Base-by-base conservation (phyloP, 2,329 filamentous ascomycete genomes). In the Trichoderma atroviride region DNA sequence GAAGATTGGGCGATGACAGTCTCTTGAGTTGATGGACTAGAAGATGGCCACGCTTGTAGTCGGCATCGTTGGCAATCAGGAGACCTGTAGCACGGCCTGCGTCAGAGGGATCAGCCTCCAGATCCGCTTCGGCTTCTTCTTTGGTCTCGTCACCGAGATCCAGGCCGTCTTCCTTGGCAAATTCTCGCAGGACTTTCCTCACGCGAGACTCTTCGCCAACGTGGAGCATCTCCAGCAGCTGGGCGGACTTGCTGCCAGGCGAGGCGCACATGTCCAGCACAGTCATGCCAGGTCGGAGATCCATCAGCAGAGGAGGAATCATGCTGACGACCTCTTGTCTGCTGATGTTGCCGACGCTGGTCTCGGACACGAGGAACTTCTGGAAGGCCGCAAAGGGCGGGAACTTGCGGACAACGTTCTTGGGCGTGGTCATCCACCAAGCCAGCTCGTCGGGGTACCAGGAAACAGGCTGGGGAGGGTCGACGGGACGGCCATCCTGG, bases 251-350 rank as follows among this genome's bases (percentile, higher is more conserved):
- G 84, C 95, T 98, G 70, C 96, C 96, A 1, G 96, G 96, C 0
- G 96, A 96, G 70, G 96, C 96, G 81, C 96, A 99, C 84, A 99
- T 90, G 80, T 99, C 96, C 74, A 99, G 83, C 11, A 97, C 94
- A 1, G 91, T 92, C 91, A 97, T 97, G 65, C 94, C 93, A 5
- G 96, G 94, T 74, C 89, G 89, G 62, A 98, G 86, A 76, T 98
- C 94, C 85, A 99, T 92, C 75, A 98, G 85, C 74, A 98, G 87
- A 31, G 96, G 96, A 31, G 96, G 96, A 72, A 99, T 98, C 96
- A 99, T 99, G 83, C 93, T 97, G 76, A 99, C 96, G 56, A 97
- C 91, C 83, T 99, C 96, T 81, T 99, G 96, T 76, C 96, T 89
- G 81, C 92, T 97, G 76, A 99, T 98, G 80, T 98, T 99, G 76